Conservation (phyloP, 2,329 filamentous ascomycete species). For the Talaromyces sp. region DNA sequence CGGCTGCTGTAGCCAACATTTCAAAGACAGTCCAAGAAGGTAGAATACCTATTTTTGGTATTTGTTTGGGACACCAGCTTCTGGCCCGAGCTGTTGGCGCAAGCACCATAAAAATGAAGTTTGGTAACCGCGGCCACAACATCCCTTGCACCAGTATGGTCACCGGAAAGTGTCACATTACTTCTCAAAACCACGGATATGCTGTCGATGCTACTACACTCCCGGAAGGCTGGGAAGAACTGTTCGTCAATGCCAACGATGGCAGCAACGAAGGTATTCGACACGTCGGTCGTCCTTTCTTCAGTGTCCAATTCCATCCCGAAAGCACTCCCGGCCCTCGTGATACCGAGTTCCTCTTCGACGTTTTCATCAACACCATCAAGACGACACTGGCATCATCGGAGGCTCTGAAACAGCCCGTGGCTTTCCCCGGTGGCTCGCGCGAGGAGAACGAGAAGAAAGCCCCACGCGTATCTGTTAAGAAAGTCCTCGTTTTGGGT, state of each 20-base stretch:
- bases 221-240: conserved; percentile 76
- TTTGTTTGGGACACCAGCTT: conserved; percentile 91
- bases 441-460: conserved; percentile 70
- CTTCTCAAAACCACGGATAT: conserved; percentile 96
- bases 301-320: conserved; percentile 99
- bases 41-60: conserved; percentile 85
- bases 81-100: conserved; percentile 84
- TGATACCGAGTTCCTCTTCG: conserved; percentile 94
- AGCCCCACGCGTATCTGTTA: conserved; percentile 75
- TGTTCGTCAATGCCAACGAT: conserved; percentile 98
- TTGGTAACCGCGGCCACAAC: conserved; percentile 97
- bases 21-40: conserved; percentile 69
- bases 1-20: conserved; percentile 72
- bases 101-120: conserved; percentile 92
- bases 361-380: conserved; percentile 90
- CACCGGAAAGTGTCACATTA: conserved; percentile 96
- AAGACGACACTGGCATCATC: conserved; percentile 63
- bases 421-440: conserved; percentile 82
- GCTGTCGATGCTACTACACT: conserved; percentile 79
- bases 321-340: conserved; percentile 93
- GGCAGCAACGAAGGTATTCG: conserved; percentile 97
- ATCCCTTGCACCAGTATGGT: conserved; percentile 96
- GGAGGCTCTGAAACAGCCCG: conserved; percentile 63
- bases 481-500: conserved; percentile 91
- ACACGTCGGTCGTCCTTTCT: conserved; percentile 78